Base-by-base conservation (phyloP, 805 yeast genomes). In the Kodamaea hsintzibuensis region DNA sequence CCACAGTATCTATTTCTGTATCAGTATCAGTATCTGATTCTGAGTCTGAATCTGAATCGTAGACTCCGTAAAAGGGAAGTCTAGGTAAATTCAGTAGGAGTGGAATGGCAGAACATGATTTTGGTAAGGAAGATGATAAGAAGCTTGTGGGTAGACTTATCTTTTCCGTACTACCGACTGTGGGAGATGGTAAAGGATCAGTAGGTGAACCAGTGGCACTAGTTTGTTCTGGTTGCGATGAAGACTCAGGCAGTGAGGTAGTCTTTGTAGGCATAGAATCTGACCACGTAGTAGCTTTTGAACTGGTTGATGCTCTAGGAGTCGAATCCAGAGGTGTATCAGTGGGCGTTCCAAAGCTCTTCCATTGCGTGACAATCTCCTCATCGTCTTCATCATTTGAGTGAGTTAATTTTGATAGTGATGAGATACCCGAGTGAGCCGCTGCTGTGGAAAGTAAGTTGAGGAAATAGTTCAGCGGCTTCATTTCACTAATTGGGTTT, bases 371-470 rank as follows among this genome's bases (percentile, higher is more conserved):
- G 9, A 38, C 48, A 33, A 48, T 18, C 17, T 49, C 42, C 13
- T 22, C 18, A 8, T 16, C 39, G 14, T 40, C 44, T 17, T 17
- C 42, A 14, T 43, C 37, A 13, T 6, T 8, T 17, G 45, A 8
- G 17, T 22, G 33, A 7, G 33, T 17, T 16, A 27, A 13, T 35
- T 43, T 43, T 5, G 47, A 2, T 2, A 18, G 25, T 7, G 42
- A 27, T 1, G 63, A 62, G 7, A 66, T 49, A 1, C 73, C 76
- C 0, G 73, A 59, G 51, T 59, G 65, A 5, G 72, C 62, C 44
- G 64, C 66, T 0, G 74, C 65, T 1, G 74, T 62, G 16, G 74
- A 62, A 5, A 74, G 54, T 46, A 70, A 56, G 55, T 65, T 63
- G 27, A 71, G 52, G 19, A 73, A 61, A 43, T 66, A 65, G 45